phyloP scores from a whole-genome alignment of 2,329 filamentous ascomycete genomes.

The Claviceps sp. region DNA sequence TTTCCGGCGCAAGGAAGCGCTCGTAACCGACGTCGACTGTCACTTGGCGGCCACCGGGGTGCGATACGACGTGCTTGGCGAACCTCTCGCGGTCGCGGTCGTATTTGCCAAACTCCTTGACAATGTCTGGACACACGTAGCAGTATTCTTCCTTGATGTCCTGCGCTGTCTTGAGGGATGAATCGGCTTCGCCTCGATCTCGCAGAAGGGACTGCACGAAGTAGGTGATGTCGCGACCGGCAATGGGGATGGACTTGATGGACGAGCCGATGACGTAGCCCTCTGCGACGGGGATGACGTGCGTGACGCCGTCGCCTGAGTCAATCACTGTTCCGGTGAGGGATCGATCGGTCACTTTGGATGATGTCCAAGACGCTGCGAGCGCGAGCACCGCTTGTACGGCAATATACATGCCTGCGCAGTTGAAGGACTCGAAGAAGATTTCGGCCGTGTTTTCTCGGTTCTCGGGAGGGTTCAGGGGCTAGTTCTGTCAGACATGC shows the following conservation, averaged over 20 bases:
- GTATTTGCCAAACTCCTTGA: conserved; percentile 93
- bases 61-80: conserved; percentile 74
- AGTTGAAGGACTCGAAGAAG: conserved; percentile 99
- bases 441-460: conserved; percentile 98
- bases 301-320: conserved; percentile 95
- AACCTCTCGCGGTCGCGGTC: conserved; percentile 88
- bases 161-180: conserved; percentile 91
- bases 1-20: conserved; percentile 93
- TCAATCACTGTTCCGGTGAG: conserved; percentile 97
- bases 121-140: conserved; percentile 96
- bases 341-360: conserved; percentile 91
- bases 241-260: conserved; percentile 98
- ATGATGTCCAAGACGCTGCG: conserved; percentile 95
- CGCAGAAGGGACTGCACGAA: conserved; percentile 94
- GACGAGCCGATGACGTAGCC: conserved; percentile 98
- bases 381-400: conserved; percentile 95
- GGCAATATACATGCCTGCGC: conserved; percentile 94
- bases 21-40: conserved; percentile 93
- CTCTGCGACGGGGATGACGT: conserved; percentile 96
- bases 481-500: conserved; percentile 34
- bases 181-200: conserved; percentile 93
- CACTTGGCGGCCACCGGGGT: conserved; percentile 74
- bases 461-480: conserved; percentile 95
- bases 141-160: conserved; percentile 98
- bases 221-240: conserved; percentile 95